Evolutionary conservation across 1,284 basidiomycete genomes (phyloP).

Genomic region (Sporisorium exsertum): DNA sequence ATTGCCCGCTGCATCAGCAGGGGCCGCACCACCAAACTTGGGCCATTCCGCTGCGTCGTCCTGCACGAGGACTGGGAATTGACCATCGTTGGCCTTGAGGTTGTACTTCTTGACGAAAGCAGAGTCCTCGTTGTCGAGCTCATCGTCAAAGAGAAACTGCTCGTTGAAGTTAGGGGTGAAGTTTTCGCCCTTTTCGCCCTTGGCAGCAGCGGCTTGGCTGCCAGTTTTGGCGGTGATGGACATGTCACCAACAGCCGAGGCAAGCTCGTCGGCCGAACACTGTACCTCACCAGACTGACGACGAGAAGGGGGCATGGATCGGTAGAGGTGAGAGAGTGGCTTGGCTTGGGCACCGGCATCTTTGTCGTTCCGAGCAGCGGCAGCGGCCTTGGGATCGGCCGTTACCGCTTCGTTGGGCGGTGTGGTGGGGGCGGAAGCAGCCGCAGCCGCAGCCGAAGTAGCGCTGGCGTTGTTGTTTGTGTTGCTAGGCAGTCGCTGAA

Average conservation of each 20-base stretch:
- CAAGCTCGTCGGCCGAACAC: constrained; percentile 28
- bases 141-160: constrained; percentile 66
- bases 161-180: constrained; percentile 65
- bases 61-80: constrained; percentile 75
- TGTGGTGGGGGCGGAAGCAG: constrained; percentile 50
- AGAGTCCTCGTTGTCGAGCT: constrained; percentile 67
- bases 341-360: constrained; percentile 1
- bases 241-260: constrained; percentile 34
- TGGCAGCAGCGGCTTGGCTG: not conserved
- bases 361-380: constrained; percentile 1
- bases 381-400: constrained; percentile 26
- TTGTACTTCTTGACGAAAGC: constrained; percentile 69
- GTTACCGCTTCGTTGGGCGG: constrained; percentile 34
- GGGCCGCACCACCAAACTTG: constrained; percentile 77
- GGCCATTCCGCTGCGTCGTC: constrained; percentile 85
- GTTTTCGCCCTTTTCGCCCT: constrained; percentile 30
- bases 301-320: constrained; percentile 52
- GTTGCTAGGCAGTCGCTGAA: constrained; percentile 11
- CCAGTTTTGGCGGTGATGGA: constrained; percentile 21
- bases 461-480: not conserved
- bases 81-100: constrained; percentile 70
- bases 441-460: constrained; percentile 11
- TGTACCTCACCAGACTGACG: constrained; percentile 23
- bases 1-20: constrained; percentile 1
- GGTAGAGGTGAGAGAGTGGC: constrained; percentile 24